Conservation (phyloP, 2,329 filamentous ascomycete genomes). For the Penicillium janthinellum region DNA sequence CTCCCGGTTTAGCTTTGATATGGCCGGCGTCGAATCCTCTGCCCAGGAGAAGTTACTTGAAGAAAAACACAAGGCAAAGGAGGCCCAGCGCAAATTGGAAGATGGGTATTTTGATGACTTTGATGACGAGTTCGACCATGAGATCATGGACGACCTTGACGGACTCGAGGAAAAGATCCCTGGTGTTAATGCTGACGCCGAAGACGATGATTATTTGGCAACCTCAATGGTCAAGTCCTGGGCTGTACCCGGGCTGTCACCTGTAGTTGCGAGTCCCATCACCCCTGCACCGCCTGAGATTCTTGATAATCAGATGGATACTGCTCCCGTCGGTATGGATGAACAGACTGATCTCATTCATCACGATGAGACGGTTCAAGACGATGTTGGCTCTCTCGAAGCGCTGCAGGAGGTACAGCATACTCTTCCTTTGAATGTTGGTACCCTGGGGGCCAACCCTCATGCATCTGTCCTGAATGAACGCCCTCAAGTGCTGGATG, state of each 20-base stretch:
- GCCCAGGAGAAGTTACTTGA: conserved; percentile 64
- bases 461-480: conserved; percentile 5
- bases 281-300: conserved; percentile 27
- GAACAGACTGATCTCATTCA: not conserved
- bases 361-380: not conserved
- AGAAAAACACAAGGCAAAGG: conserved; percentile 62
- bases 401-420: not conserved
- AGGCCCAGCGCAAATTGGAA: conserved; percentile 45
- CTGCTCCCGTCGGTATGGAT: not conserved
- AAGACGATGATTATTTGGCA: conserved; percentile 41
- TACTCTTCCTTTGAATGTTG: not conserved
- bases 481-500: conserved; percentile 17
- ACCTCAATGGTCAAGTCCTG: conserved; percentile 37
- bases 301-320: not conserved
- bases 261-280: conserved; percentile 39
- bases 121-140: conserved; percentile 49
- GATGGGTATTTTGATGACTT: conserved; percentile 42
- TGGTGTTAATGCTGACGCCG: conserved; percentile 51
- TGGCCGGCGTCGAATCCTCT: conserved; percentile 59
- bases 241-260: conserved; percentile 39
- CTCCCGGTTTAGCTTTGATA: conserved; percentile 67
- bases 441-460: not conserved
- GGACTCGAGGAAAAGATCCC: conserved; percentile 52
- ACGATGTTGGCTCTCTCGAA: not conserved
- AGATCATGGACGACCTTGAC: conserved; percentile 47